These are phyloP conservation scores for Diaporthe vaccinii DNA, from an alignment of 2,329 filamentous ascomycete species.

Conservation along the genomic window DNA sequence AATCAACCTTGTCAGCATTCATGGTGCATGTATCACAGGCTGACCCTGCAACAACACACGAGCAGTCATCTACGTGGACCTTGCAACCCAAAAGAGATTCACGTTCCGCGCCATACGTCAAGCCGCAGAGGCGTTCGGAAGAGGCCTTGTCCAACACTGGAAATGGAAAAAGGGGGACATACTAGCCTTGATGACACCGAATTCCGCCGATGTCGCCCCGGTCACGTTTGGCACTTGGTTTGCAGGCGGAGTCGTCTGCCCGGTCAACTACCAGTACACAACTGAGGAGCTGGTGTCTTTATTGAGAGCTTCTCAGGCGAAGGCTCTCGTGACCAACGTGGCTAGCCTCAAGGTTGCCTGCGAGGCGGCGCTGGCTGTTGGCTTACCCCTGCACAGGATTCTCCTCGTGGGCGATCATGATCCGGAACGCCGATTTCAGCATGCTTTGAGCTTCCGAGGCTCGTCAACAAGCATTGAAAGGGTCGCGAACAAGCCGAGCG, in stretches of 20 bases:
- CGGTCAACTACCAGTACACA: not conserved
- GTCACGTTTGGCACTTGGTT: conserved; percentile 1
- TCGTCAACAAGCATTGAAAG: not conserved
- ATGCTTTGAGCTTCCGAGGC: not conserved
- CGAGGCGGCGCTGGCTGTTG: conserved; percentile 1
- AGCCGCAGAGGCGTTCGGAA: conserved; percentile 3
- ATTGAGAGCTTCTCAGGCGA: not conserved
- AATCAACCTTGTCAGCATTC: not conserved
- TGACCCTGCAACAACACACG: not conserved
- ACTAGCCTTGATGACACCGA: conserved; percentile 7
- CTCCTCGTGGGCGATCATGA: not conserved
- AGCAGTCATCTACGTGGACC: conserved; percentile 13
- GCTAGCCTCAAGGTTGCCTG: conserved; percentile 7
- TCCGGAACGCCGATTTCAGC: not conserved
- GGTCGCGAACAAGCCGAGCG: not conserved
- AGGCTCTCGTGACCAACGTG: not conserved
- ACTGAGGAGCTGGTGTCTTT: not conserved
- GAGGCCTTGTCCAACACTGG: not conserved
- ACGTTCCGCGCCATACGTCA: not conserved
- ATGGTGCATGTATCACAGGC: not conserved
- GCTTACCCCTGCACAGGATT: not conserved
- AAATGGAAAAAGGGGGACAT: not conserved
- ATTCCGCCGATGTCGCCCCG: not conserved
- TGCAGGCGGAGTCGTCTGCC: conserved; percentile 15
- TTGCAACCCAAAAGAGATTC: not conserved